Evolutionary conservation across 2,329 filamentous ascomycete genomes (phyloP).

Genomic region (Fusarium redolens): DNA sequence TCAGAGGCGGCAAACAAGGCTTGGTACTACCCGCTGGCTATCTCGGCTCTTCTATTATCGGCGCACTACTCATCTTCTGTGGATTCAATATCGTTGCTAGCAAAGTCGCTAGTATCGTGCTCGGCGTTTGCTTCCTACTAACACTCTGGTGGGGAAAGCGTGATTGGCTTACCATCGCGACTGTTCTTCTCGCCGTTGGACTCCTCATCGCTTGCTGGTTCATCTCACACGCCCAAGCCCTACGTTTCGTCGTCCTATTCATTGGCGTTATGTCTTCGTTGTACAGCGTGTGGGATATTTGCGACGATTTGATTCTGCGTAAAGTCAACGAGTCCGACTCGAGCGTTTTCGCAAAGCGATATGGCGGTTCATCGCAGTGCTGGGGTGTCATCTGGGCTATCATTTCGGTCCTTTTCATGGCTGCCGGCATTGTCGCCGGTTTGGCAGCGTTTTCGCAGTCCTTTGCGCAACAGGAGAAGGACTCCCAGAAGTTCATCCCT

Average conservation of each 20-base stretch:
- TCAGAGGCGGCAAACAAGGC: constrained; percentile 76
- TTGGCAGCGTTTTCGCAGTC: constrained; percentile 81
- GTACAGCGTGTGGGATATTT: constrained; percentile 88
- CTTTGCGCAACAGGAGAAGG: constrained; percentile 73
- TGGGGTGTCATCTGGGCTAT: constrained; percentile 85
- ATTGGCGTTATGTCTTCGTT: constrained; percentile 85
- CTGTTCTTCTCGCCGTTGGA: constrained; percentile 76
- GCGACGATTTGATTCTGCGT: constrained; percentile 81
- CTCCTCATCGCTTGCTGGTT: constrained; percentile 82
- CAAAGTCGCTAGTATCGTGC: constrained; percentile 79
- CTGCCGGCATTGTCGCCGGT: constrained; percentile 77
- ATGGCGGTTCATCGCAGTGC: constrained; percentile 82
- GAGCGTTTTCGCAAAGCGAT: constrained; percentile 80
- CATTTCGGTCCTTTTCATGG: constrained; percentile 78
- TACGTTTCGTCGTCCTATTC: constrained; percentile 81
- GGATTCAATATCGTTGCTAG: constrained; percentile 85
- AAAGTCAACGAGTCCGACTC: constrained; percentile 86
- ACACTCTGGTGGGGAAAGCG: constrained; percentile 84
- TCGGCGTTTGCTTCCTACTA: constrained; percentile 80
- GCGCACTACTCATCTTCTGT: constrained; percentile 80
- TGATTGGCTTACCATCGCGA: constrained; percentile 81
- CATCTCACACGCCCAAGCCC: constrained; percentile 77
- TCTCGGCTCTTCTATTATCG: constrained; percentile 80
- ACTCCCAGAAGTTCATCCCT: constrained; percentile 74
- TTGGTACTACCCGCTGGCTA: constrained; percentile 83